Conservation (phyloP, 1,284 basidiomycete species). For the Vanrija humicola region DNA sequence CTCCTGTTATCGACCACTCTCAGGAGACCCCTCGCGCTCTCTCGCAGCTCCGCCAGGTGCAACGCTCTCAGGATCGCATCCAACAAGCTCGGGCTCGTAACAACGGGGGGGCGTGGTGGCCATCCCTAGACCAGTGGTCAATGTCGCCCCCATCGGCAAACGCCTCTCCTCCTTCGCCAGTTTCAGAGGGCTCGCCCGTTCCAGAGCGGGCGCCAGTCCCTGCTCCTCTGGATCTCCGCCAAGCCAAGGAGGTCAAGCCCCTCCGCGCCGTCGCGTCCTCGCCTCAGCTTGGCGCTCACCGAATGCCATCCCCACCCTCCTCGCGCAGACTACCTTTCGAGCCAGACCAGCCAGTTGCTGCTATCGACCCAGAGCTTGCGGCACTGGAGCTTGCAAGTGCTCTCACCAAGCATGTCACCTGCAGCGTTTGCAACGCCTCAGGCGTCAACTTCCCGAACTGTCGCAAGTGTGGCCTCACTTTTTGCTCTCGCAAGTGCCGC, state of each 20-base stretch:
- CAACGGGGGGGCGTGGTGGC: conserved; percentile 7
- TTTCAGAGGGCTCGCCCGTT: not conserved
- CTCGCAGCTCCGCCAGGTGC: conserved; percentile 5
- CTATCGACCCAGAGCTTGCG: conserved; percentile 39
- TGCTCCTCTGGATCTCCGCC: not conserved
- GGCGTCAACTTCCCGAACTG: conserved; percentile 47
- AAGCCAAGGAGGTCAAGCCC: not conserved
- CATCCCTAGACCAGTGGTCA: conserved; percentile 12
- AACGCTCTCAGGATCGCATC: conserved; percentile 5
- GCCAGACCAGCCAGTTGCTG: conserved; percentile 23
- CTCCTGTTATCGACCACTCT: not conserved
- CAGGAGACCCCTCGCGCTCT: not conserved
- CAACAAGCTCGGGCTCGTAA: not conserved
- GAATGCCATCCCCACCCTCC: not conserved
- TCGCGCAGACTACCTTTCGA: conserved; percentile 24
- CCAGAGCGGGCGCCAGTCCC: not conserved
- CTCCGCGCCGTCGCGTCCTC: conserved; percentile 32
- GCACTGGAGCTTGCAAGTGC: conserved; percentile 35
- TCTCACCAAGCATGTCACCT: conserved; percentile 39
- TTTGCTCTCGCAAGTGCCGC: conserved; percentile 41
- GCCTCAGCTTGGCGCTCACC: conserved; percentile 8
- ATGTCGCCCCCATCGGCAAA: conserved; percentile 3
- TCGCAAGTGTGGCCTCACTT: conserved; percentile 39
- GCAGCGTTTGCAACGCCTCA: conserved; percentile 34
- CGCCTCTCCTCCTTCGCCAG: not conserved